These are phyloP conservation scores for Pichia deserticola DNA, from an alignment of 805 yeast genomes.

Conservation along the genomic window DNA sequence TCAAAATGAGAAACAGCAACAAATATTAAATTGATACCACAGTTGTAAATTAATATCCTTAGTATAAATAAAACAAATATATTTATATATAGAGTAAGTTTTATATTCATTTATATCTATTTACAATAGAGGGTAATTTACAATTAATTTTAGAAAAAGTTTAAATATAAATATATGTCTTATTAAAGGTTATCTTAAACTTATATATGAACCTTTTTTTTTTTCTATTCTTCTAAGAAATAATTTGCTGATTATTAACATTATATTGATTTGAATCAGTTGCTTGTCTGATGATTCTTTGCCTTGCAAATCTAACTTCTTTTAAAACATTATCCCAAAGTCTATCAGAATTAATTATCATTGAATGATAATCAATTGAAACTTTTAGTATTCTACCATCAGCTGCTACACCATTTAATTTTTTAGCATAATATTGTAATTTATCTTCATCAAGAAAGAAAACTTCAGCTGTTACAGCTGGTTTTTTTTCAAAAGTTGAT, in stretches of 20 bases:
- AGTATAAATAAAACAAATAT: no score
- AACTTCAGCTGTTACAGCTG: conserved; percentile 15
- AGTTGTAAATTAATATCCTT: no score
- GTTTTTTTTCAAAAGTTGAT: neutral
- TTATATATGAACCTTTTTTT: neutral
- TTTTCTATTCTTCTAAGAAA: neutral
- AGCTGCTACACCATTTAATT: conserved; percentile 10
- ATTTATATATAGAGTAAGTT: no score
- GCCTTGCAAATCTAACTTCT: conserved; percentile 6
- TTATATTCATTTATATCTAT: no score
- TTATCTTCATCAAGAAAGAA: conserved; percentile 11
- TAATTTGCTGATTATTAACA: no score
- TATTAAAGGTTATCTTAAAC: no score
- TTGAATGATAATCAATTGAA: conserved; percentile 8
- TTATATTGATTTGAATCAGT: no score
- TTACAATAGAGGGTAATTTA: no score
- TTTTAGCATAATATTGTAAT: conserved; percentile 5
- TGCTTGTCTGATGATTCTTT: neutral
- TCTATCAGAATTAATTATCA: conserved; percentile 6
- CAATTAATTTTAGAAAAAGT: no score
- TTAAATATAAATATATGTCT: no score
- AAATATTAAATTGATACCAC: neutral
- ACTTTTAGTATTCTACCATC: conserved; percentile 12
- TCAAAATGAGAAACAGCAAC: neutral
- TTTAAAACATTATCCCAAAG: conserved; percentile 10